Conservation (phyloP, 2,329 filamentous ascomycete genomes). For the Trichophyton mentagrophytes region DNA sequence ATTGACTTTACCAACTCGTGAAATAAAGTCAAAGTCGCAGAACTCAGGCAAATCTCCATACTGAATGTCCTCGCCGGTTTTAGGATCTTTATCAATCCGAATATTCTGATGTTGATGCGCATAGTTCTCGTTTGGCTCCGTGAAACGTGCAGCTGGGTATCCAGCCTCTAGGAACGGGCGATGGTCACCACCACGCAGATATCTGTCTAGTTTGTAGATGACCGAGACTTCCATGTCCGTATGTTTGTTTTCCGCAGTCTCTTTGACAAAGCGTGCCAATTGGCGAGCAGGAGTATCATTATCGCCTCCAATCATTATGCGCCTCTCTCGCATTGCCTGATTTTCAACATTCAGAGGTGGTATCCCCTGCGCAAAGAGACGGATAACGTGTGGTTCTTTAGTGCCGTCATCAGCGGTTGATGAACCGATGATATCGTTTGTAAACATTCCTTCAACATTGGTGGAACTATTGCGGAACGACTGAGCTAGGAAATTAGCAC, state of each 20-base stretch:
- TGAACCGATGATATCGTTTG: conserved; percentile 10
- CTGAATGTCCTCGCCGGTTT: conserved; percentile 7
- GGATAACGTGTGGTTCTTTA: conserved; percentile 8
- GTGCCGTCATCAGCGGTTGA: conserved; percentile 10
- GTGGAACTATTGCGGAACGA: conserved; percentile 8
- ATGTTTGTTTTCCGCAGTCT: conserved; percentile 9
- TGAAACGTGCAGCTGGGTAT: conserved; percentile 10
- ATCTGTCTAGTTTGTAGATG: conserved; percentile 8
- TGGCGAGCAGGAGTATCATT: conserved; percentile 9
- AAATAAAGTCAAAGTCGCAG: conserved; percentile 9
- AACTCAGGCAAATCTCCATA: conserved; percentile 10
- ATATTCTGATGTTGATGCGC: conserved; percentile 10
- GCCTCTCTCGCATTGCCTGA: conserved; percentile 6
- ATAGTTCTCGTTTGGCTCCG: conserved; percentile 9
- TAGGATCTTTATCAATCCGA: conserved; percentile 7
- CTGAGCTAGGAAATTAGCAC: conserved; percentile 6
- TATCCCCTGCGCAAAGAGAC: conserved; percentile 8
- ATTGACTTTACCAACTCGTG: conserved; percentile 8
- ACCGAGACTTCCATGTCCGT: conserved; percentile 9
- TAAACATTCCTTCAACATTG: conserved; percentile 11
- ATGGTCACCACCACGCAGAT: conserved; percentile 9
- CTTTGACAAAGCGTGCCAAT: conserved; percentile 9
- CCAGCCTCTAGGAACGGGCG: conserved; percentile 8
- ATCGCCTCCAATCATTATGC: conserved; percentile 8
- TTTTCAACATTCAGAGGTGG: conserved; percentile 8